Percentiles rank a stretch among this genome's conserved stretches.
These are phyloP conservation scores for Kwoniella botswanensis DNA, from an alignment of 768 basidiomycete species.

Conservation along the genomic window DNA sequence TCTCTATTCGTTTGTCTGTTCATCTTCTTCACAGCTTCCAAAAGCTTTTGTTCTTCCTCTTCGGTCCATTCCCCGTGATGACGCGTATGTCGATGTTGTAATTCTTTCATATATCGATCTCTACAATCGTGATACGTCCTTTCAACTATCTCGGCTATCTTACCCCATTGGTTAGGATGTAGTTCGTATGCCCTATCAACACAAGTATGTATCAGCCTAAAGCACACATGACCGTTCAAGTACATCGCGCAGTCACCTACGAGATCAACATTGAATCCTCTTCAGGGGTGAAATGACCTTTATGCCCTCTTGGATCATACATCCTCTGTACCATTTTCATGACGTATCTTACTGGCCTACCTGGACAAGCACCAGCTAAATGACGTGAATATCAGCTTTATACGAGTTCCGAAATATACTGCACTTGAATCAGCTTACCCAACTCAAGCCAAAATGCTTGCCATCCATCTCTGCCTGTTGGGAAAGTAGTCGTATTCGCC, in stretches of 20 bases:
- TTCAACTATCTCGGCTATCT: slow-evolving; percentile 40
- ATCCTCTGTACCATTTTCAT: slow-evolving; percentile 35
- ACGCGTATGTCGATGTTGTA: slow-evolving; percentile 12
- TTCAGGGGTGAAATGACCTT: slow-evolving; percentile 40
- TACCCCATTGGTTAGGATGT: slow-evolving; percentile 40
- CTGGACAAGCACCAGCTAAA: slow-evolving; percentile 36
- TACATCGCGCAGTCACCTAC: slow-evolving; percentile 19
- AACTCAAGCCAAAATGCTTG: slow-evolving; percentile 44
- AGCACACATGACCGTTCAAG: too few relatives aligned
- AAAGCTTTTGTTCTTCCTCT: slow-evolving; percentile 29
- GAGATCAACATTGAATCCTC: slow-evolving; percentile 37
- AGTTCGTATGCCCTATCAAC: slow-evolving; percentile 24
- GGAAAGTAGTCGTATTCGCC: slow-evolving; percentile 19
- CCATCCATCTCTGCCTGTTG: slow-evolving; percentile 19
- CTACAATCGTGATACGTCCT: slow-evolving; percentile 42
- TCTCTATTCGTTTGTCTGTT: slow-evolving; percentile 33
- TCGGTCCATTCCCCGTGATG: slow-evolving; percentile 33
- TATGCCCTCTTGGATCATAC: slow-evolving; percentile 41
- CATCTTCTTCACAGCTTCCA: slow-evolving; percentile 29
- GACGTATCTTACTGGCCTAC: slow-evolving; percentile 44
- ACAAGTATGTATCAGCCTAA: too few relatives aligned
- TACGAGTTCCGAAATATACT: background rate
- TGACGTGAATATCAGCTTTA: slow-evolving; percentile 4
- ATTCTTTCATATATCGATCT: slow-evolving; percentile 38
- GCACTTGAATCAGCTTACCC: slow-evolving; percentile 28